phyloP scores from a whole-genome alignment of 2,329 filamentous ascomycete genomes.

The Colletotrichum caudatum region DNA sequence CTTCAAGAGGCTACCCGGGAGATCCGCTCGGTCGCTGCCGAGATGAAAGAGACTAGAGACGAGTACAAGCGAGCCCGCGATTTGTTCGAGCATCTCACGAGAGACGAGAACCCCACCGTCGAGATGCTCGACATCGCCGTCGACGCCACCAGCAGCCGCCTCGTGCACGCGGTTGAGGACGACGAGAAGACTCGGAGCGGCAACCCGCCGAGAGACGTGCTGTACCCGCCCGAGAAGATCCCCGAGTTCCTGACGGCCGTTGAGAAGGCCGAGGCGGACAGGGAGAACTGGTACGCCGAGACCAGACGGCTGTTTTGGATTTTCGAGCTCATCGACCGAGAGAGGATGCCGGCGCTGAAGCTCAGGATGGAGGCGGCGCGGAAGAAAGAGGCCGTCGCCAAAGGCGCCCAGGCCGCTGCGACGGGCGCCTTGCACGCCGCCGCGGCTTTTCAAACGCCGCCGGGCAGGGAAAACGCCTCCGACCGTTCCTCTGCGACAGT shows the following conservation, averaged over 20 bases:
- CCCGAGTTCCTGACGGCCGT: constrained; percentile 1
- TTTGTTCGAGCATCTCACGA: neutral
- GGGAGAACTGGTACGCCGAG: neutral
- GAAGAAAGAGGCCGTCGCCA: neutral
- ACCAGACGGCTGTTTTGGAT: neutral
- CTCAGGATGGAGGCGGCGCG: neutral
- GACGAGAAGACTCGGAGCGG: neutral
- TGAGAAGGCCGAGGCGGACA: constrained; percentile 7
- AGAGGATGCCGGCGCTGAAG: neutral
- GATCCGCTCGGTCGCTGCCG: neutral
- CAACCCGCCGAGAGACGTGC: neutral
- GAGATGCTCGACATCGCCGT: constrained; percentile 15
- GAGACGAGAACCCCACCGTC: constrained; percentile 8
- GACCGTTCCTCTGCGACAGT: neutral
- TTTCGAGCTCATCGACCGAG: neutral
- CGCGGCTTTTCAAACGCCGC: neutral
- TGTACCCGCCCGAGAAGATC: neutral
- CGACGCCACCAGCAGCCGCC: neutral
- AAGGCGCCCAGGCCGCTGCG: no score
- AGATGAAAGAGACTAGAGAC: neutral
- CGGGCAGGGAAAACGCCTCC: neutral
- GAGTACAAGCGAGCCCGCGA: neutral
- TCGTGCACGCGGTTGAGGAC: constrained; percentile 10
- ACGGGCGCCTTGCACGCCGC: neutral
- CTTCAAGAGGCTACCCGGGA: neutral